Evolutionary conservation across 441 rosid species (phyloP).

Genomic region (Sinapis alba): DNA sequence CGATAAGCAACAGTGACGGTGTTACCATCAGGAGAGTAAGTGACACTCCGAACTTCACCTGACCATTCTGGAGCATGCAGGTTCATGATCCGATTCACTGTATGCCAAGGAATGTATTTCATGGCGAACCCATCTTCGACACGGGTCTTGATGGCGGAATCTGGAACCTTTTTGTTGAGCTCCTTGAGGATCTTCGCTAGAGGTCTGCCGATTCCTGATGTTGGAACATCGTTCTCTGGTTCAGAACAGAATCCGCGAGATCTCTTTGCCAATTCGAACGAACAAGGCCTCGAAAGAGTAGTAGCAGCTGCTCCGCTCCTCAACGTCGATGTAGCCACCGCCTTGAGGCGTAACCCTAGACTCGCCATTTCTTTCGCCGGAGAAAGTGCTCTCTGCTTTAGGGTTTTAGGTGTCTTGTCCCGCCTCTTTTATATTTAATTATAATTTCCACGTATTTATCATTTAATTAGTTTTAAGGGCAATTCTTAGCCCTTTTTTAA

Average conservation of each 20-base stretch:
- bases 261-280: conserved; percentile 10
- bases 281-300: background rate
- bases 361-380: conserved; percentile 6
- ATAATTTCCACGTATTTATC: background rate
- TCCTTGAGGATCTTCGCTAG: conserved; percentile 72
- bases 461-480: too few relatives aligned
- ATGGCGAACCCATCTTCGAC: conserved; percentile 59
- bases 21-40: conserved; percentile 81
- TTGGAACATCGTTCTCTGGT: conserved; percentile 49
- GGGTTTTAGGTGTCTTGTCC: background rate
- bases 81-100: conserved; percentile 80
- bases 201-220: conserved; percentile 77
- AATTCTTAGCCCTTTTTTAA: too few relatives aligned
- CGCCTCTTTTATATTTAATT: background rate
- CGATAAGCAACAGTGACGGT: conserved; percentile 87
- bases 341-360: background rate
- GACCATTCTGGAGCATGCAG: conserved; percentile 93
- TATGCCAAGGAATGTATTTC: conserved; percentile 88
- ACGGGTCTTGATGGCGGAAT: conserved; percentile 57
- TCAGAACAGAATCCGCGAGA: conserved; percentile 30
- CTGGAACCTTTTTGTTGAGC: conserved; percentile 83
- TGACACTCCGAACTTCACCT: conserved; percentile 81
- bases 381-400: background rate
- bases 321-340: background rate
- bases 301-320: background rate